Base-by-base conservation (phyloP, 495 filamentous ascomycete genomes). In the Xylaria cubensis region DNA sequence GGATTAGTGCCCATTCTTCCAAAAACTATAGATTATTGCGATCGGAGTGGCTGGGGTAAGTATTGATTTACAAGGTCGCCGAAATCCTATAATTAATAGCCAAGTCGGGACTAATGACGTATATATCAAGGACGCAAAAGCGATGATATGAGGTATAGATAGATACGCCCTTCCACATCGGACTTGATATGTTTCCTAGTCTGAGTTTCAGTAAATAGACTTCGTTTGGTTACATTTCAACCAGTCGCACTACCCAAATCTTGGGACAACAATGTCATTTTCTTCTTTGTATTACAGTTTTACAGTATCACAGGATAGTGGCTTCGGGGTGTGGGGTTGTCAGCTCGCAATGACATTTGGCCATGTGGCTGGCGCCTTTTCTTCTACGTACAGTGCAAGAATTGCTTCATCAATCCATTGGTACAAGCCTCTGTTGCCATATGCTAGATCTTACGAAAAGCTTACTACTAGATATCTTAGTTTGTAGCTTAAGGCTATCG, bases 1-100 rank as follows among this genome's bases (percentile, higher is more conserved):
- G 24, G 15, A 29, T 44, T 75, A 73, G 71, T 73, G 59, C 41
- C 6, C 9, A 67, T 67, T n/a, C 8, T 10, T 15, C 29, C 29
- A 10, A 1, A 55, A 1, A 3, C 0, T 42, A 39, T 8, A n/a
- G 21, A 56, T 67, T 21, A 36, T 32, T 67, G 34, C 50, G 48
- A 53, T 39, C 46, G 32, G 24, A n/a, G 13, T 3, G 12, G 29
- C 17, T 53, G 3, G 26, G 10, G 21, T 34, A 46, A 5, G 5
- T 51, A 39, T 46, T 39, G 17, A 36, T 34, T 51, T 15, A 32
- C 8, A 46, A 29, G 5, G 26, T 32, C 41, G 12, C 21, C 5
- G 8, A 46, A 64, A 3, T 15, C 24, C 12, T 15, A 29, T 29
- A 21, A 1, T 3, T 6, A 0, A 3, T 12, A 59, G 17, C 1